Base-by-base conservation (phyloP, 2,329 filamentous ascomycete species). In the Davidsoniella virescens region DNA sequence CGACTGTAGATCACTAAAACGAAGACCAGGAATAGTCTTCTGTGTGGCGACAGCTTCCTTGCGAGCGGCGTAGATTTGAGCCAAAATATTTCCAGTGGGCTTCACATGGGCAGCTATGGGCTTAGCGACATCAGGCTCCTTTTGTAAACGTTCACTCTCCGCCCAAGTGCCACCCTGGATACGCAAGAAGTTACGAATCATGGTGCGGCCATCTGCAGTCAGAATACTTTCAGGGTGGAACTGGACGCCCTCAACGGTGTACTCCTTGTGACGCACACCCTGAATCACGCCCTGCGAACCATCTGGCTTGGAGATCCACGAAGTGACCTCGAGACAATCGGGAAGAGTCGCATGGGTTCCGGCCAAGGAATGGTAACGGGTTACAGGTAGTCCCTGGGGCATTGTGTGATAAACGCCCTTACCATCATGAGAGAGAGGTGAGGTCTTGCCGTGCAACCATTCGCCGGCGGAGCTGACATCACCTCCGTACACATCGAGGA, bases 161-260 rank as follows among this genome's bases (percentile, higher is more conserved):
- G 76, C 76, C 92, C 92, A 98, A 44, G 87, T 95, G 20, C 92
- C 92, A 17, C 87, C 85, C 58, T 82, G 84, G 73, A 94, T 81
- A 52, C 73, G 74, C 54, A 98, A 67, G 63, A 98, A 98, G 65
- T 96, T 98, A 61, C 79, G 81, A 62, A 98, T 77, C 85, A 98
- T 95, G 36, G 75, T 67, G 36, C 88, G 80, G 3, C 93, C 92
- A 52, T 92, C 79, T 43, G 84, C 87, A 0, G 90, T 95, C 47
- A 98, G 69, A 52, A 98, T 98, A 63, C 90, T 96, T 66, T 98
- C 92, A 0, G 92, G 92, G 58, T 98, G 92, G 59, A 96, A 98
- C 62, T 98, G 92, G 14, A 98, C 92, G 39, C 88, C 92, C 64
- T 98, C 92, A n/a, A 96, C 73, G 1, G 85, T 76, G 59, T 82